Evolutionary conservation across 257 asterid species (phyloP).

Genomic region (Datura wrightii): DNA sequence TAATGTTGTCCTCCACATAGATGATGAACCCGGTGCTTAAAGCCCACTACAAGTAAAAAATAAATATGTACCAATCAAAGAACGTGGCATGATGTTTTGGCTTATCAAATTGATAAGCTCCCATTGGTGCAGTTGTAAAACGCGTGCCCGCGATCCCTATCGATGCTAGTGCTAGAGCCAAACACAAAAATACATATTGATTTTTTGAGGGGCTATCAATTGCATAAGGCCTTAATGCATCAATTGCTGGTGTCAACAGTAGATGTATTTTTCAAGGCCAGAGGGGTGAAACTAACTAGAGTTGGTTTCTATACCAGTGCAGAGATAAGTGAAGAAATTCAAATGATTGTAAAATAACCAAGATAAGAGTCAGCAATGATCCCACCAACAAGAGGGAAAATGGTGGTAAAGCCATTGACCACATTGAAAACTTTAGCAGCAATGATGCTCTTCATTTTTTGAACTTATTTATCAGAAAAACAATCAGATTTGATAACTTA

Average conservation of each 20-base stretch:
- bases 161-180: slow-evolving; percentile 37
- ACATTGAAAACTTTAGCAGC: slow-evolving; percentile 76
- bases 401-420: slow-evolving; percentile 68
- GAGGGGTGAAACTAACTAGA: neutral
- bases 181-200: slow-evolving; percentile 40
- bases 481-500: slow-evolving; percentile 38
- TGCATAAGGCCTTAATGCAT: slow-evolving; percentile 39
- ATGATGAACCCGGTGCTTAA: slow-evolving; percentile 40
- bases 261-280: neutral
- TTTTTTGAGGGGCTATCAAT: neutral
- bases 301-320: slow-evolving; percentile 51
- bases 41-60: slow-evolving; percentile 33
- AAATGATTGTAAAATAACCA: slow-evolving; percentile 75
- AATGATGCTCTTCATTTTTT: slow-evolving; percentile 63
- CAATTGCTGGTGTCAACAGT: slow-evolving; percentile 40
- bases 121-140: slow-evolving; percentile 45
- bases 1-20: slow-evolving; percentile 44
- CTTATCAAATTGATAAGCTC: slow-evolving; percentile 44
- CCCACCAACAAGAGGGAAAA: slow-evolving; percentile 76
- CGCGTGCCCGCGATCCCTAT: slow-evolving; percentile 46
- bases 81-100: slow-evolving; percentile 43
- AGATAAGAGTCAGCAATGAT: slow-evolving; percentile 73
- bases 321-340: slow-evolving; percentile 74
- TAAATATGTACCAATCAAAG: slow-evolving; percentile 46
- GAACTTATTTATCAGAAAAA: slow-evolving; percentile 74